Conservation (phyloP, 163 green algal species). For the Chlorella variabilis region DNA sequence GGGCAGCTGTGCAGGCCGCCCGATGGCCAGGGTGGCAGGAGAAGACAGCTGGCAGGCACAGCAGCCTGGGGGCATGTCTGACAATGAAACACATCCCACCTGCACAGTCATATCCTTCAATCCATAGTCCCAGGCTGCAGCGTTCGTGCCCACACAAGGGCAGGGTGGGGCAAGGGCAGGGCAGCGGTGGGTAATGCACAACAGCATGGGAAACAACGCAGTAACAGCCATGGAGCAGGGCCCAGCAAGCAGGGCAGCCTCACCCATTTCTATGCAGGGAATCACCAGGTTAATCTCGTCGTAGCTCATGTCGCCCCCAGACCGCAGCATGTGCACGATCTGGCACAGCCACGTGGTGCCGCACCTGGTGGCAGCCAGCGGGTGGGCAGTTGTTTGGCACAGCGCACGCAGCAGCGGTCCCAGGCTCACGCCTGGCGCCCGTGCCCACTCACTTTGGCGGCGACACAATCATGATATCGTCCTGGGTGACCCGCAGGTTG, state of each 20-base stretch:
- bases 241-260: too few relatives aligned
- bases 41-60: too few relatives aligned
- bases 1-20: too few relatives aligned
- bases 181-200: too few relatives aligned
- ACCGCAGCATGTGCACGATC: slow-evolving; percentile 49
- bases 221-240: too few relatives aligned
- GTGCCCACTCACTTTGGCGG: slow-evolving; percentile 26
- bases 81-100: too few relatives aligned
- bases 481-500: background rate
- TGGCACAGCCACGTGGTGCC: slow-evolving; percentile 48
- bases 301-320: slow-evolving; percentile 50
- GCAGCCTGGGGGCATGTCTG: too few relatives aligned
- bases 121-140: slow-evolving; percentile 15
- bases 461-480: slow-evolving; percentile 39
- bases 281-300: slow-evolving; percentile 54
- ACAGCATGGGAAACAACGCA: too few relatives aligned
- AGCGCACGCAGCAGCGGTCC: background rate
- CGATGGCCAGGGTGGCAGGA: too few relatives aligned
- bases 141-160: too few relatives aligned
- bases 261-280: slow-evolving; percentile 54
- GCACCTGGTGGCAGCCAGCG: slow-evolving; percentile 19
- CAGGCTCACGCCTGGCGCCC: too few relatives aligned
- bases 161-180: too few relatives aligned
- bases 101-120: background rate
- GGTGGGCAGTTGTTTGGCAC: background rate